Conservation (phyloP, 352 stramenopile genomes). For the Pythium folliculosum region DNA sequence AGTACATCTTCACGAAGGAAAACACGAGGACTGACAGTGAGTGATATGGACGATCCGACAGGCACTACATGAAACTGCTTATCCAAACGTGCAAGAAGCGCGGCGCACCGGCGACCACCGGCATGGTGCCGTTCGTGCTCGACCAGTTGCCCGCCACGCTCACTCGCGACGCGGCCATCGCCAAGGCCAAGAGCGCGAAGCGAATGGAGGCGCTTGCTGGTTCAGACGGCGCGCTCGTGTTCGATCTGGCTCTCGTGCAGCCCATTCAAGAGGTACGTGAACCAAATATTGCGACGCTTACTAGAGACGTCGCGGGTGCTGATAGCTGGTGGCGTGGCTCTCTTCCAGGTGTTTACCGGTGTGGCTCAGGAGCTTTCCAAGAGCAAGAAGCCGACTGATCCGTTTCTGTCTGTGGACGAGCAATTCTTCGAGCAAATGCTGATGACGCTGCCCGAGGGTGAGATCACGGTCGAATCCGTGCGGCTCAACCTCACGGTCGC, state of each 20-base stretch:
- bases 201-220: constrained; percentile 82
- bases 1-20: neutral
- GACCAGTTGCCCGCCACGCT: constrained; percentile 79
- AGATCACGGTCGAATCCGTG: constrained; percentile 83
- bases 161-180: constrained; percentile 68
- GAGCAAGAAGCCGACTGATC: neutral
- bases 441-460: constrained; percentile 48
- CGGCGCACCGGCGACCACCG: constrained; percentile 92
- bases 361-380: neutral
- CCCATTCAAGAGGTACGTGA: constrained; percentile 39
- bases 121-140: constrained; percentile 96
- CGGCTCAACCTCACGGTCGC: constrained; percentile 87
- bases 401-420: constrained; percentile 22
- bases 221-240: constrained; percentile 95
- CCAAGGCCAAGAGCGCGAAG: constrained; percentile 85
- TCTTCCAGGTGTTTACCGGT: too few relatives aligned
- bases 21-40: neutral
- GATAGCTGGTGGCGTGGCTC: neutral
- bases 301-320: neutral
- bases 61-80: constrained; percentile 92
- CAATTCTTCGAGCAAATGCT: constrained; percentile 46
- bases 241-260: constrained; percentile 89
- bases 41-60: constrained; percentile 21
- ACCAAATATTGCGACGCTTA: too few relatives aligned
- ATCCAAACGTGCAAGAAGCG: constrained; percentile 94